These are phyloP conservation scores for Mycena albidolilacea DNA, from an alignment of 768 basidiomycete genomes.

Conservation along the genomic window DNA sequence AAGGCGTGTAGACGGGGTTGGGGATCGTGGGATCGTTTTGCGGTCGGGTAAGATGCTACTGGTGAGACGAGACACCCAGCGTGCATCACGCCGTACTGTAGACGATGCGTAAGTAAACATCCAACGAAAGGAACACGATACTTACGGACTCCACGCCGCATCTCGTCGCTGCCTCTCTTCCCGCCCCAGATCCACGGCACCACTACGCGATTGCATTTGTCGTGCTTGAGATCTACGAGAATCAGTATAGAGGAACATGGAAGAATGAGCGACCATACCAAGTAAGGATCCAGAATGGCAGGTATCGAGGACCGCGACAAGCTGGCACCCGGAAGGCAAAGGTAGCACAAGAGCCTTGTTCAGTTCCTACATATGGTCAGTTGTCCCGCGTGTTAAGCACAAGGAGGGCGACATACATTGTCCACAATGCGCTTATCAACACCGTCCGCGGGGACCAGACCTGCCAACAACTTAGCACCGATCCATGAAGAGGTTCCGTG, in stretches of 20 bases:
- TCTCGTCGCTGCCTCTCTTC: background rate
- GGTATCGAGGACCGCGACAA: conserved; percentile 26
- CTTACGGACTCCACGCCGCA: conserved; percentile 3
- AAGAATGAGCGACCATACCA: background rate
- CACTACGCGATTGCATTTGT: conserved; percentile 1
- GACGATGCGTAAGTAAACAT: background rate
- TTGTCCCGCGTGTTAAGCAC: background rate
- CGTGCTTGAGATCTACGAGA: conserved; percentile 19
- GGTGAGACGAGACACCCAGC: background rate
- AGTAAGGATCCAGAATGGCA: conserved; percentile 26
- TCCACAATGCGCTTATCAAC: conserved; percentile 9
- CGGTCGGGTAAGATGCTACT: background rate
- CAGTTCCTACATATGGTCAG: conserved; percentile 11
- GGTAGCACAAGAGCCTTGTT: conserved; percentile 6
- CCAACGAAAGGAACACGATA: background rate
- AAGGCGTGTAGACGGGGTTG: background rate
- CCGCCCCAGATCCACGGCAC: conserved; percentile 12
- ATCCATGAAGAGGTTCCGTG: background rate
- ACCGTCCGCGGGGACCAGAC: conserved; percentile 24
- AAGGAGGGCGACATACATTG: background rate
- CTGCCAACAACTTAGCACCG: background rate
- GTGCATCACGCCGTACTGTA: background rate
- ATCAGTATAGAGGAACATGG: background rate
- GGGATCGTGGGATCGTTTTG: background rate
- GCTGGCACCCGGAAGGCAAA: conserved; percentile 4